A percentile compares a stretch with the other conserved stretches of the same genome.
These are phyloP conservation scores for Acanthamoeba royreba DNA, from an alignment of 208 protist genomes.

Conservation along the genomic window DNA sequence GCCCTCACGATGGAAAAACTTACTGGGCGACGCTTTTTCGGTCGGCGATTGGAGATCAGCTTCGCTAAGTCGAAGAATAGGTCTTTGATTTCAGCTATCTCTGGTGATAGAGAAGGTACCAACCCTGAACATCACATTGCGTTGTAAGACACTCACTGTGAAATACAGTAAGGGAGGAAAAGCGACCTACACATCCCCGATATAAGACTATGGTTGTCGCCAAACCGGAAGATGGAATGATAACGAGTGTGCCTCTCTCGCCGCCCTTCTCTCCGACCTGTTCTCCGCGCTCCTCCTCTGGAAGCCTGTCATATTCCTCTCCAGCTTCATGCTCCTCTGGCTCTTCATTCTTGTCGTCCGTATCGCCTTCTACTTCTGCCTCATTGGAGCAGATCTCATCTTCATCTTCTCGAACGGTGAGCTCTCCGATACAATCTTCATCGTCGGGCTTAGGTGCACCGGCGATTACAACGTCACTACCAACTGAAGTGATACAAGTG, in stretches of 20 bases:
- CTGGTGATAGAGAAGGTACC: not conserved
- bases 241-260: not conserved
- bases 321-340: not conserved
- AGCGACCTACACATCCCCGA: constrained; percentile 90
- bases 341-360: not conserved
- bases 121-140: too few species aligned
- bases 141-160: too few species aligned
- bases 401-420: too few species aligned
- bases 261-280: not conserved
- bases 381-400: too few species aligned
- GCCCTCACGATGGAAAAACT: not conserved
- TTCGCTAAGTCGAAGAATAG: not conserved
- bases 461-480: not conserved
- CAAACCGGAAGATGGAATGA: constrained; percentile 94
- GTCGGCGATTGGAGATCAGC: not conserved
- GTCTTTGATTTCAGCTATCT: not conserved
- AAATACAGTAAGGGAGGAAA: constrained; percentile 72
- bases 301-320: not conserved
- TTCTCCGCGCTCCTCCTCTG: not conserved
- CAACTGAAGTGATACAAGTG: not conserved
- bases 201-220: constrained; percentile 97
- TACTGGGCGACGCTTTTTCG: not conserved
- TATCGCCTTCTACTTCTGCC: too few species aligned
- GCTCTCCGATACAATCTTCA: too few species aligned
- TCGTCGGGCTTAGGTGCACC: too few species aligned